A percentile compares a stretch with the other conserved stretches of the same genome.
phyloP scores from a whole-genome alignment of 2,329 filamentous ascomycete species.

The Dothidotthia symphoricarpi region DNA sequence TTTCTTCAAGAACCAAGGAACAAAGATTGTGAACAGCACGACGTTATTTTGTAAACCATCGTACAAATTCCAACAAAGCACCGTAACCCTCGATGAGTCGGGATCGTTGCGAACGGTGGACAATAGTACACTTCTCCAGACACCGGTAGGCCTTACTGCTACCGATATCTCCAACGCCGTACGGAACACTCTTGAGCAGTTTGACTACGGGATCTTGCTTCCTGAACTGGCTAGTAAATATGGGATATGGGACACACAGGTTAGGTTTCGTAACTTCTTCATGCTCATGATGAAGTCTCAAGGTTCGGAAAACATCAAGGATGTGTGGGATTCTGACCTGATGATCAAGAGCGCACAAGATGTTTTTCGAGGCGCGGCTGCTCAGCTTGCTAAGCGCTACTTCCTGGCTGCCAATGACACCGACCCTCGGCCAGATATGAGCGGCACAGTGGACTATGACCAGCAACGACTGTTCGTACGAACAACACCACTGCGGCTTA shows the following conservation, averaged over 20 bases:
- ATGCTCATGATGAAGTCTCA: not conserved
- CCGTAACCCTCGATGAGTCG: not conserved
- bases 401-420: not conserved
- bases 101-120: not conserved
- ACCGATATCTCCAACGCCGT: not conserved
- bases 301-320: not conserved
- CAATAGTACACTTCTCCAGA: not conserved
- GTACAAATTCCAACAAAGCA: not conserved
- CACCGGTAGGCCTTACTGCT: not conserved
- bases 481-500: not conserved
- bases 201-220: too few relatives aligned
- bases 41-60: slow-evolving; percentile 5
- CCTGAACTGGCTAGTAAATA: too few relatives aligned
- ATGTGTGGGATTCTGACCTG: not conserved
- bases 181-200: not conserved
- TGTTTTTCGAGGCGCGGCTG: not conserved
- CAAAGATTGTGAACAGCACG: slow-evolving; percentile 1
- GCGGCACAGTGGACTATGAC: not conserved
- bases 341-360: not conserved
- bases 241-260: too few relatives aligned
- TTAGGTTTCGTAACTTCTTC: not conserved
- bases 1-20: not conserved
- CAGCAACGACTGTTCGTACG: not conserved
- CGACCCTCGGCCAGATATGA: not conserved
- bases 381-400: slow-evolving; percentile 1